These are phyloP conservation scores for Lichtheimia hyalospora DNA, from an alignment of 371 early-diverging fungal genomes.

Conservation along the genomic window DNA sequence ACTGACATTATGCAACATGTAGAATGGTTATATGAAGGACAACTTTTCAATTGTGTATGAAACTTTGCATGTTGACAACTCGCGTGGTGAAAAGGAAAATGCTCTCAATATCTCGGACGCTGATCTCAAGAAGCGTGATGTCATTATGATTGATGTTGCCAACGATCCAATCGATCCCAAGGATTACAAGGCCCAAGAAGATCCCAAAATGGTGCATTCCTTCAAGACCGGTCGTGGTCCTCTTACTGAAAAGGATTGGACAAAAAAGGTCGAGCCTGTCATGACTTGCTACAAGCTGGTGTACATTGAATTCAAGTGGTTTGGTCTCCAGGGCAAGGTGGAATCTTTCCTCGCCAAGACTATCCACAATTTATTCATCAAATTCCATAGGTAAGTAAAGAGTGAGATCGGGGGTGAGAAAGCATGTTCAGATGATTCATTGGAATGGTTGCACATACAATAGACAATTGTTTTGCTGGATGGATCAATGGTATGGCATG, in stretches of 20 bases:
- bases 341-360: constrained; percentile 55
- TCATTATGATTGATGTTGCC: constrained; percentile 64
- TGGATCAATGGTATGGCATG: constrained; percentile 75
- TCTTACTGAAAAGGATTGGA: constrained; percentile 37
- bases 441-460: too few species aligned
- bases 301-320: constrained; percentile 75
- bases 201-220: constrained; percentile 64
- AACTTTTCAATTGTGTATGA: constrained; percentile 73
- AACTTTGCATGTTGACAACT: constrained; percentile 67
- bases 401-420: too few species aligned
- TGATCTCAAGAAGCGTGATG: constrained; percentile 60
- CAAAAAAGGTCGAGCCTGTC: constrained; percentile 60
- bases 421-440: too few species aligned
- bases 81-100: constrained; percentile 74
- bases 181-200: constrained; percentile 66
- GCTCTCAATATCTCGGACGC: constrained; percentile 44
- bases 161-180: constrained; percentile 54
- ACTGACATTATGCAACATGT: too few species aligned
- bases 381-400: constrained; percentile 36
- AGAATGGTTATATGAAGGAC: constrained; percentile 72
- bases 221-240: constrained; percentile 73
- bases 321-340: constrained; percentile 63
- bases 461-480: constrained; percentile 71
- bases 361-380: constrained; percentile 34
- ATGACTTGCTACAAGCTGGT: constrained; percentile 83